Evolutionary conservation across 768 basidiomycete genomes (phyloP), one percentile per base, ranked within the genome.

Genomic region (Kondoa subrosea): DNA sequence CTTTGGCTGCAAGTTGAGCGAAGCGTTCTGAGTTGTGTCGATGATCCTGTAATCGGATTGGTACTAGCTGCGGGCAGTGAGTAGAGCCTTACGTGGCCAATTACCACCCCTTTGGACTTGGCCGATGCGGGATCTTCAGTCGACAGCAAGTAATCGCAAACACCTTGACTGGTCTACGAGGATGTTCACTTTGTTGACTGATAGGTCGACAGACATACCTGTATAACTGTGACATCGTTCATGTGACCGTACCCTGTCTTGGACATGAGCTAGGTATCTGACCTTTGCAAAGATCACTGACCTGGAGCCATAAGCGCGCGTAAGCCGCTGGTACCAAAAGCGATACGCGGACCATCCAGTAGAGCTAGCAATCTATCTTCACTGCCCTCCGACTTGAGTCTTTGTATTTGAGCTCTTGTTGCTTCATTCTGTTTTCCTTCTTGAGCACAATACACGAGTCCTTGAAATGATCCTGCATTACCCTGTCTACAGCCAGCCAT

Each of bases 301-400:
- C 89, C 89, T 87, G 70, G 2, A 34, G 34, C 25, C 40, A 50
- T 50, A 21, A 8, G 40, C 8, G 40, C 40, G 12, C 40, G 63
- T 3, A 65, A 34, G 85, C 89, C 89, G 67, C 89, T 88, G 27
- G 89, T 92, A 2, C 89, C 89, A 76, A 92, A 92, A 68, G 86
- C 83, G 71, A 92, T 91, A 34, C 89, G 82, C 2, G 78, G 40
- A 21, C 40, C 40, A 78, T 29, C 75, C 73, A 50, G 40, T 21
- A 50, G 40, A 21, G 40, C 40, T 50, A 50, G 40, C 40, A 50
- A 21, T 50, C 21, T n/a, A n/a, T n/a, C n/a, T n/a, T n/a, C n/a
- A n/a, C n/a, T n/a, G n/a, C n/a, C n/a, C n/a, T n/a, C n/a, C n/a
- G n/a, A n/a, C 40, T 50, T 50, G 40, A 50, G 40, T 50, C 12